A percentile compares a stretch with the other conserved stretches of the same genome.
Conservation (phyloP, 306 rosid genomes). For the Dalbergia cultrata region DNA sequence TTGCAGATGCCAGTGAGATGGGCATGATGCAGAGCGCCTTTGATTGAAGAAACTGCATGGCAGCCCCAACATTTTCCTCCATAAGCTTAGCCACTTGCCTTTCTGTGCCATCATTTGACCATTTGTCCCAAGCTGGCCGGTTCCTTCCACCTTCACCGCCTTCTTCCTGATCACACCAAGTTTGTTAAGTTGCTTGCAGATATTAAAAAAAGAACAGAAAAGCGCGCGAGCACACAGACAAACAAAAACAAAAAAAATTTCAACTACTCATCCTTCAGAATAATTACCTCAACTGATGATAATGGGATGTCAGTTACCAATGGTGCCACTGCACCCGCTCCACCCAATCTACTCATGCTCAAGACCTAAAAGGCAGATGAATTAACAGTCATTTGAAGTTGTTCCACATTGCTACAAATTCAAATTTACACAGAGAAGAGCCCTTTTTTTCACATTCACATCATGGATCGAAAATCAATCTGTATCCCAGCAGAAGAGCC, state of each 20-base stretch:
- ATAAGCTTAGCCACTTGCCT: constrained; percentile 91
- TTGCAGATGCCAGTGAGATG: constrained; percentile 89
- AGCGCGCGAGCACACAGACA: too few species aligned
- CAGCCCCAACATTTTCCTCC: constrained; percentile 97
- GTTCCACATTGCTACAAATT: constrained; percentile 7
- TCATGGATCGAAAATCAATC: constrained; percentile 23
- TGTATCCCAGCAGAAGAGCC: constrained; percentile 21
- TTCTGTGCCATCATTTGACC: constrained; percentile 94
- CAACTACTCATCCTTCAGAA: constrained; percentile 30
- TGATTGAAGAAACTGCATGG: constrained; percentile 96
- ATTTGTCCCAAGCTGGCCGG: constrained; percentile 94
- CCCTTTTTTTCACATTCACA: not conserved
- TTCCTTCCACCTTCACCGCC: constrained; percentile 86
- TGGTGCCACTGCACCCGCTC: constrained; percentile 99
- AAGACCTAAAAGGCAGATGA: constrained; percentile 76
- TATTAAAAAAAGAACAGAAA: not conserved
- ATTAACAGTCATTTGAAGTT: constrained; percentile 18
- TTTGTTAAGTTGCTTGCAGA: constrained; percentile 13
- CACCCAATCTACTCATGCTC: constrained; percentile 99
- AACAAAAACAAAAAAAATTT: too few species aligned
- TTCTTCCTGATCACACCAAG: constrained; percentile 69
- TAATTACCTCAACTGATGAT: constrained; percentile 90
- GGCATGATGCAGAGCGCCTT: constrained; percentile 99
- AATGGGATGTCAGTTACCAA: constrained; percentile 93
- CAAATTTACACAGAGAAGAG: constrained; percentile 9